Base-by-base conservation (phyloP, 2,329 filamentous ascomycete genomes). In the Huntiella decipiens region DNA sequence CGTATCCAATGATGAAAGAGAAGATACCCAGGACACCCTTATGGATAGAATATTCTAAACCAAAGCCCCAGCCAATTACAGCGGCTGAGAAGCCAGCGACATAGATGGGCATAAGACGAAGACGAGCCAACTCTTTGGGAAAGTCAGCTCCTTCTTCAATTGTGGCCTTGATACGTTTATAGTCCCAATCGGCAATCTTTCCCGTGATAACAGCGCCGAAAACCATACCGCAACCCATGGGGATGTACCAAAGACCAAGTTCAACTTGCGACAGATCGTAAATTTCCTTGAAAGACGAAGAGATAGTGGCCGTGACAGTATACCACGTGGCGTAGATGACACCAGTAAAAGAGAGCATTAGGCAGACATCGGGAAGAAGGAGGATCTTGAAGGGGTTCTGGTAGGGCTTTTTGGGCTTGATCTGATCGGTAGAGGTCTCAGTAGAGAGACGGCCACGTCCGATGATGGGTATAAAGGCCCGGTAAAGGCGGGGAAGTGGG, bases 261-360 rank as follows among this genome's bases (percentile, higher is more conserved):
- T 55, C 49, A 2, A 58, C 57, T 46, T 59, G 55, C 1, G 56
- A 55, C 1, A 60, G 50, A 38, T 48, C 56, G n/a, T 56, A 60
- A 10, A 52, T 50, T 7, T 50, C 52, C 1, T 52, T 48, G 43
- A 61, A 58, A 0, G 59, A 54, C 1, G 57, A 59, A 0, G 60
- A 58, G 31, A 60, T 56, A 7, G 59, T 60, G 1, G 58, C 56
- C 2, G 56, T 58, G n/a, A 60, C 53, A 3, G 56, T 60, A 45
- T 59, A 60, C 50, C 58, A 59, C 15, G 60, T 54, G 6, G 56
- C 56, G 47, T 61, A 61, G 8, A 60, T 54, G 1, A 62, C 50
- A 13, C 56, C 57, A 0, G 58, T 59, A 38, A 57, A 60, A 5
- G 54, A 44, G 7, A 62, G 45, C 2, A 54, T 57, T 3, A 58